Conservation (phyloP, 2,329 filamentous ascomycete species). For the Sporothrix mexicana region DNA sequence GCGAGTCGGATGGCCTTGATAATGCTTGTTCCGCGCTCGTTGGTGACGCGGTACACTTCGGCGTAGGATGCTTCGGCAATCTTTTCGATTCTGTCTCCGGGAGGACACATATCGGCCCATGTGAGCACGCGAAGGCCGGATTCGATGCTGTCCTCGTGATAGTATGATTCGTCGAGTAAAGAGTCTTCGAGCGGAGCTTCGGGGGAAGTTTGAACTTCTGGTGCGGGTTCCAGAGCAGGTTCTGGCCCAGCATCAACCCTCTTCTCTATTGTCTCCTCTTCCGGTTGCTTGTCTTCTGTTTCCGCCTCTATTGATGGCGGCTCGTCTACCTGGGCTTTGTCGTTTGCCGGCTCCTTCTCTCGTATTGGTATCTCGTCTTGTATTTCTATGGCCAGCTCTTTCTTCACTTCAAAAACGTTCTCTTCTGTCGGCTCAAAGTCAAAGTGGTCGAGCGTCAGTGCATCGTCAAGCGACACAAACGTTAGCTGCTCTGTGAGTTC, state of each 20-base stretch:
- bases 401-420: not conserved
- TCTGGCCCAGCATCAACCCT: not conserved
- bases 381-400: too few relatives aligned
- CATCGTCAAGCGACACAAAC: slow-evolving; percentile 34
- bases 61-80: slow-evolving; percentile 71
- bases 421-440: slow-evolving; percentile 9
- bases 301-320: not conserved
- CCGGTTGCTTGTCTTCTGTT: not conserved
- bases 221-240: not conserved
- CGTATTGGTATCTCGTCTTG: not conserved
- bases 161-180: slow-evolving; percentile 24
- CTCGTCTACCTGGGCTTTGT: not conserved
- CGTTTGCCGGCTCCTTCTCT: not conserved
- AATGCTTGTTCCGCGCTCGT: slow-evolving; percentile 65
- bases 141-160: slow-evolving; percentile 36
- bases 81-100: slow-evolving; percentile 61
- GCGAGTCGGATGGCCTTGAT: slow-evolving; percentile 68
- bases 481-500: slow-evolving; percentile 40
- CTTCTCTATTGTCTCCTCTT: not conserved
- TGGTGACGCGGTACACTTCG: slow-evolving; percentile 68
- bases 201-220: too few relatives aligned
- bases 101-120: slow-evolving; percentile 64
- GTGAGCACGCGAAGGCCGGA: slow-evolving; percentile 51
- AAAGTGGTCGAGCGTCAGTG: slow-evolving; percentile 6
- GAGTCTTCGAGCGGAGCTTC: slow-evolving; percentile 30